A percentile compares a stretch with the other conserved stretches of the same genome.
Evolutionary conservation across 495 filamentous ascomycete species (phyloP).

Genomic region (Sordaria brevicollis): DNA sequence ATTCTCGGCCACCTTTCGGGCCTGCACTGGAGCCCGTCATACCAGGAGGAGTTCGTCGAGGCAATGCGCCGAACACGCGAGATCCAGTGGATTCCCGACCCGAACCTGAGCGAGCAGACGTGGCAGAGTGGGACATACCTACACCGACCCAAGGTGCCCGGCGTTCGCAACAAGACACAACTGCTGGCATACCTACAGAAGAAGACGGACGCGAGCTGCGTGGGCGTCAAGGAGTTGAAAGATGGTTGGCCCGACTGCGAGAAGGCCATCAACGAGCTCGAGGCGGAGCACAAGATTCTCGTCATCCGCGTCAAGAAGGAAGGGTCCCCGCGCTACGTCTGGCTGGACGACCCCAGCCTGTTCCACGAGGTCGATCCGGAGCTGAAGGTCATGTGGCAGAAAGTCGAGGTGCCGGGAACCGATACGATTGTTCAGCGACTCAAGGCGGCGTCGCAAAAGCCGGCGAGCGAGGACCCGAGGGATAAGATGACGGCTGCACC

Average conservation of each 20-base stretch:
- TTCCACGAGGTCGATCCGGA: constrained; percentile 68
- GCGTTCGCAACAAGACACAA: constrained; percentile 62
- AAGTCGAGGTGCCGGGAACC: constrained; percentile 62
- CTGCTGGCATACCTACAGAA: constrained; percentile 70
- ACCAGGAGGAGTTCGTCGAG: constrained; percentile 34
- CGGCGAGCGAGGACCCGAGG: constrained; percentile 63
- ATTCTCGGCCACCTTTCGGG: constrained; percentile 69
- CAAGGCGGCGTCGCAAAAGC: constrained; percentile 61
- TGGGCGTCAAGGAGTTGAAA: constrained; percentile 77
- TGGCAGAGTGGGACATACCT: constrained; percentile 56
- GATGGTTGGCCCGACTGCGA: constrained; percentile 88
- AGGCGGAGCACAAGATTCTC: constrained; percentile 66
- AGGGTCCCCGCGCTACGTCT: constrained; percentile 71
- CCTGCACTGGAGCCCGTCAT: constrained; percentile 35
- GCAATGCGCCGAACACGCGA: constrained; percentile 51
- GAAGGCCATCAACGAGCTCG: constrained; percentile 64
- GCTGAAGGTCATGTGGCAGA: constrained; percentile 74
- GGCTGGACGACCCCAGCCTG: constrained; percentile 74
- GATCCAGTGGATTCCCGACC: constrained; percentile 56
- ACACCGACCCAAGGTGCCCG: constrained; percentile 67
- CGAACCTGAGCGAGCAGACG: constrained; percentile 42
- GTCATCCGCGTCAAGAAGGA: constrained; percentile 91
- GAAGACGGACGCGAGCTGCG: constrained; percentile 69
- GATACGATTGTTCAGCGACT: constrained; percentile 69
- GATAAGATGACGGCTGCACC: constrained; percentile 49